phyloP scores from a whole-genome alignment of 2,329 filamentous ascomycete genomes.

The Colletotrichum cuscutae region DNA sequence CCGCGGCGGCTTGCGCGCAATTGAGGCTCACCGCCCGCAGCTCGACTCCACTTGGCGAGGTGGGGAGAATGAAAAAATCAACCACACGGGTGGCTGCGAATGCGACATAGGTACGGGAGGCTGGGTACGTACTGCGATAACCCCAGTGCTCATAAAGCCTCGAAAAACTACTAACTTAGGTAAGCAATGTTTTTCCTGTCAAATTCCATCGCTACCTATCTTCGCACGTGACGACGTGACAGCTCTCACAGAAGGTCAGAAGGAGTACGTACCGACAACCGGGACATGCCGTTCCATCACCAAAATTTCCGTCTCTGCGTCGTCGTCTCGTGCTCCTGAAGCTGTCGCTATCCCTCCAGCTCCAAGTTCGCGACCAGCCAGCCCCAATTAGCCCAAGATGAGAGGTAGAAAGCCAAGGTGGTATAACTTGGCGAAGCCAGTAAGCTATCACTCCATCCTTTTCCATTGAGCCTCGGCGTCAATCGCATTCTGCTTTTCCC shows the following conservation, averaged over 20 bases:
- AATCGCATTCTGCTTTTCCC: conserved; percentile 5
- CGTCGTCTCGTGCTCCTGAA: conserved; percentile 29
- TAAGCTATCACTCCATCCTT: conserved; percentile 52
- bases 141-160: not conserved
- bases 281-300: conserved; percentile 33
- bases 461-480: conserved; percentile 9
- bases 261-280: conserved; percentile 20
- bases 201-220: not conserved
- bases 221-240: conserved; percentile 14
- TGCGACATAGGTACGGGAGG: not conserved
- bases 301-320: conserved; percentile 35
- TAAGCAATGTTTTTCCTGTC: not conserved
- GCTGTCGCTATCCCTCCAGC: conserved; percentile 25
- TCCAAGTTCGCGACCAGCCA: conserved; percentile 3
- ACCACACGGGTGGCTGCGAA: conserved; percentile 21
- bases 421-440: conserved; percentile 73
- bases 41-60: conserved; percentile 11
- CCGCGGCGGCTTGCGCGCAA: conserved; percentile 27
- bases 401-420: conserved; percentile 69
- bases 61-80: conserved; percentile 32
- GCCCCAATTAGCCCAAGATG: conserved; percentile 52
- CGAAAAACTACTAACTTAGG: not conserved
- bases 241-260: not conserved
- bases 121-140: conserved; percentile 7
- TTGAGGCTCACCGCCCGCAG: conserved; percentile 33